A percentile compares a stretch with the other conserved stretches of the same genome.
Conservation (phyloP, 2,329 filamentous ascomycete species). For the Dactylonectria macrodidyma region DNA sequence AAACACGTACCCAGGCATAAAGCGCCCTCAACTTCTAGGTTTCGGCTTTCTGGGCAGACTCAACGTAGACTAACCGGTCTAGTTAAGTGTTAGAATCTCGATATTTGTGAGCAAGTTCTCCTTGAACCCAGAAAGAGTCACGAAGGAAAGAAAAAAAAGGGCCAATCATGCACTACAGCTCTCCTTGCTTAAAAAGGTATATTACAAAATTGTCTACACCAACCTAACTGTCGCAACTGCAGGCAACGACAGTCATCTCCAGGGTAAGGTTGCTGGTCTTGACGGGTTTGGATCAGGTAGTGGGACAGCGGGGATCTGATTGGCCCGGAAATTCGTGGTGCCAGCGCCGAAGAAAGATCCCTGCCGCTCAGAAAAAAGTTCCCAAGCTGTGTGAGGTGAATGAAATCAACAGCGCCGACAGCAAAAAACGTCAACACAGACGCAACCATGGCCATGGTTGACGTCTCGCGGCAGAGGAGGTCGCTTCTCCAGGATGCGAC, state of each 20-base stretch:
- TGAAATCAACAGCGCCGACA: constrained; percentile 47
- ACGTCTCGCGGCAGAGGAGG: constrained; percentile 68
- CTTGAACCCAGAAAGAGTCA: too few species aligned
- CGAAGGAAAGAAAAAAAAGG: too few species aligned
- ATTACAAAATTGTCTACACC: background rate
- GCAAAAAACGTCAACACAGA: constrained; percentile 48
- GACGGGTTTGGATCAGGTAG: background rate
- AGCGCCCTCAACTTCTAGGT: too few species aligned
- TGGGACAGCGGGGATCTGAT: constrained; percentile 46
- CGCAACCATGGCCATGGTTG: constrained; percentile 68
- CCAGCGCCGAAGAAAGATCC: constrained; percentile 50
- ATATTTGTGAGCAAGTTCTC: too few species aligned
- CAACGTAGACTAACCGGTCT: too few species aligned
- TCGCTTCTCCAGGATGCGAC: constrained; percentile 69
- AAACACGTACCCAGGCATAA: too few species aligned
- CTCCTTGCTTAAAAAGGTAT: too few species aligned
- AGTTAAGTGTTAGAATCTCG: too few species aligned
- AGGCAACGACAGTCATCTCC: background rate
- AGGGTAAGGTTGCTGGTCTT: constrained; percentile 16
- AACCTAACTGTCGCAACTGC: background rate
- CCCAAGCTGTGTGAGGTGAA: constrained; percentile 45
- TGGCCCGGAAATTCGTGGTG: constrained; percentile 56
- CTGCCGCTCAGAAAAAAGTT: constrained; percentile 54
- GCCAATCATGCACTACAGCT: too few species aligned
- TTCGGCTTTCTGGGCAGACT: too few species aligned